A percentile compares a stretch with the other conserved stretches of the same genome.
Evolutionary conservation across 441 rosid genomes (phyloP).

Genomic region (Bruguiera hainesii): DNA sequence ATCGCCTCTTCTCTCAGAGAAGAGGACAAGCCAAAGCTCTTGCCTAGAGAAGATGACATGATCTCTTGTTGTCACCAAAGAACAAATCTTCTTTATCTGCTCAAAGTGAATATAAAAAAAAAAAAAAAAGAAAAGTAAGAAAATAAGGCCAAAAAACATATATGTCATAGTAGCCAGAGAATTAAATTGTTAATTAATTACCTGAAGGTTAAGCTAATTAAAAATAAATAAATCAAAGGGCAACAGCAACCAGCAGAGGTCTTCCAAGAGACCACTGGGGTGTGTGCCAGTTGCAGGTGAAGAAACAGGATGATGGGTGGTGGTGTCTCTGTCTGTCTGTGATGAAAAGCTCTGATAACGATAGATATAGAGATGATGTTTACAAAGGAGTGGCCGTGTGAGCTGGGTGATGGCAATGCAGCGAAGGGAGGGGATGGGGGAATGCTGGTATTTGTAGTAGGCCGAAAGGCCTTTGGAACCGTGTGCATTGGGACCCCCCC

Average conservation of each 20-base stretch:
- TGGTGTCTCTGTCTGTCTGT: no score
- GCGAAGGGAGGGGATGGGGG: conserved; percentile 23
- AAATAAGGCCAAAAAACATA: background rate
- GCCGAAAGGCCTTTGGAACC: conserved; percentile 42
- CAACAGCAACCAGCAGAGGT: conserved; percentile 48
- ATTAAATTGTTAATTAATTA: background rate
- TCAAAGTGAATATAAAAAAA: background rate
- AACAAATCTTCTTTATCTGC: conserved; percentile 24
- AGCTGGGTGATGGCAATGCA: conserved; percentile 27
- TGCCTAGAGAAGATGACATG: conserved; percentile 51
- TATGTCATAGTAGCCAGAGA: background rate
- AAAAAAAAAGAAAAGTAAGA: background rate
- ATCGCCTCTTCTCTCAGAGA: conserved; percentile 38
- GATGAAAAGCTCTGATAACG: conserved; percentile 1
- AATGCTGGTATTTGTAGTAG: conserved; percentile 45
- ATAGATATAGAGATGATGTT: background rate
- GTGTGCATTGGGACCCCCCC: conserved; percentile 56
- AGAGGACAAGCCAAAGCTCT: conserved; percentile 47
- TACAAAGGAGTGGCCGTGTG: conserved; percentile 1
- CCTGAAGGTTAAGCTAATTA: background rate
- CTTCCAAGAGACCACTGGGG: conserved; percentile 43
- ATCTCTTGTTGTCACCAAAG: conserved; percentile 15
- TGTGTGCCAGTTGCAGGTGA: conserved; percentile 30
- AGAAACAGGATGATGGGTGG: background rate
- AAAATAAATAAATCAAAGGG: background rate